Evolutionary conservation across 768 basidiomycete genomes (phyloP).

Genomic region (Sporobolomyces roseus): DNA sequence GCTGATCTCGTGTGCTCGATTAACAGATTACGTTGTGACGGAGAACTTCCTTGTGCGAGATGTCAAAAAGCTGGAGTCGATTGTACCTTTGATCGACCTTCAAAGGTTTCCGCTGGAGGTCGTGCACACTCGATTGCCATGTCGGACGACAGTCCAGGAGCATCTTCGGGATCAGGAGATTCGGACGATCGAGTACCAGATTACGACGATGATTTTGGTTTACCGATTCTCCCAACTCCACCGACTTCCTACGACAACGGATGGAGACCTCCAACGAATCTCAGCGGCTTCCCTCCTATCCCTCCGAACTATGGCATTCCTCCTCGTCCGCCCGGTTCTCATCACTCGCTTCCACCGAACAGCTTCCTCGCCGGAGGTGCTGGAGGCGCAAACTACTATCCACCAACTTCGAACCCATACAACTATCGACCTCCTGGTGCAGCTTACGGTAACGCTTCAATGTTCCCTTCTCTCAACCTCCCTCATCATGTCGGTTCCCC

Average conservation of each 20-base stretch:
- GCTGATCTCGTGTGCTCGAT: not conserved
- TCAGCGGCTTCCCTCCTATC: constrained; percentile 11
- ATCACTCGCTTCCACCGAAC: constrained; percentile 16
- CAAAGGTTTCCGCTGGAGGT: constrained; percentile 17
- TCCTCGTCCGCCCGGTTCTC: constrained; percentile 1
- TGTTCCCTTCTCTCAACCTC: constrained; percentile 15
- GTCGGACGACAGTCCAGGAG: constrained; percentile 17
- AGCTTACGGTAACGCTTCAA: constrained; percentile 5
- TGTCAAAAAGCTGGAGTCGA: constrained; percentile 35
- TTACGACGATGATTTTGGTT: constrained; percentile 30
- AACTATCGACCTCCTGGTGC: constrained; percentile 4
- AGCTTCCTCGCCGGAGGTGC: constrained; percentile 15
- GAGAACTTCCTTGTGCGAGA: constrained; percentile 36
- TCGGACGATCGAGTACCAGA: constrained; percentile 25
- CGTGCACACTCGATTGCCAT: constrained; percentile 17
- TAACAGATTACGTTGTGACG: constrained; percentile 37
- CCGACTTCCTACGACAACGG: constrained; percentile 11
- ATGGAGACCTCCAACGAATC: constrained; percentile 14
- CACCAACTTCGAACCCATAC: constrained; percentile 17
- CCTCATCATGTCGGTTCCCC: constrained; percentile 26
- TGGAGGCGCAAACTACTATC: constrained; percentile 22
- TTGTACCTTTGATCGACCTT: constrained; percentile 37
- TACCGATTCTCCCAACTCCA: constrained; percentile 28
- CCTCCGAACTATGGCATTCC: constrained; percentile 9
- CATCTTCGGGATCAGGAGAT: constrained; percentile 14